Base-by-base conservation (phyloP, 371 early-diverging fungal genomes). In the Rhizopus microsporus region DNA sequence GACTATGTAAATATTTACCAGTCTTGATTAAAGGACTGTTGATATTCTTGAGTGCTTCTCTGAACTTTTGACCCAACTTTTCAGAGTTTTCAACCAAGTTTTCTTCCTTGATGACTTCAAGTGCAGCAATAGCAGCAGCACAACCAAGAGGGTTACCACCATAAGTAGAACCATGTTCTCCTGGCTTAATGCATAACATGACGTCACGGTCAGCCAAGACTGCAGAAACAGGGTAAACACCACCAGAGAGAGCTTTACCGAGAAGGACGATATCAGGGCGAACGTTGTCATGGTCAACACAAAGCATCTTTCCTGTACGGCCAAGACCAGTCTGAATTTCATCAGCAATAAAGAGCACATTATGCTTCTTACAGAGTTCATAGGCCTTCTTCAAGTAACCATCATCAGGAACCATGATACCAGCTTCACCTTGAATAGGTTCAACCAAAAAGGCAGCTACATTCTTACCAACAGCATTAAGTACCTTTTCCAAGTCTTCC, bases 391-490 rank as follows among this genome's bases (percentile, higher is more conserved):
- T 81, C 50, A 98, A 78, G 76, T 96, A 98, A 8, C 94, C 97
- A 0, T 89, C 83, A 62, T 92, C 93, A n/a, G 99, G 97, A 4
- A 96, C 92, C 69, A 88, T 83, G 69, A 98, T 95, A 67, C 88
- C 97, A 30, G 97, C 98, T 82, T 98, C 99, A 61, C 99, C 99
- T 77, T 98, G 99, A 74, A 98, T 96, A 30, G 99, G 99, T 78
- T 98, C 99, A 16, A 97, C 91, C 55, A 99, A 81, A 80, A 98
- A 96, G 9, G 87, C 98, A 43, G 93, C 94, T 4, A 95, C 90
- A 44, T 87, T 73, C 55, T 86, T 71, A 56, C 95, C 94, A 65
- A 93, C 85, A 4, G 82, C 76, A 57, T 92, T 84, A 42, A 98
- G 77, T 12, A 90, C 94, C 5, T 80, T 85, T 69, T 95, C 93